phyloP scores from a whole-genome alignment of 805 yeast genomes.

The Alloascoidea hylecoeti region DNA sequence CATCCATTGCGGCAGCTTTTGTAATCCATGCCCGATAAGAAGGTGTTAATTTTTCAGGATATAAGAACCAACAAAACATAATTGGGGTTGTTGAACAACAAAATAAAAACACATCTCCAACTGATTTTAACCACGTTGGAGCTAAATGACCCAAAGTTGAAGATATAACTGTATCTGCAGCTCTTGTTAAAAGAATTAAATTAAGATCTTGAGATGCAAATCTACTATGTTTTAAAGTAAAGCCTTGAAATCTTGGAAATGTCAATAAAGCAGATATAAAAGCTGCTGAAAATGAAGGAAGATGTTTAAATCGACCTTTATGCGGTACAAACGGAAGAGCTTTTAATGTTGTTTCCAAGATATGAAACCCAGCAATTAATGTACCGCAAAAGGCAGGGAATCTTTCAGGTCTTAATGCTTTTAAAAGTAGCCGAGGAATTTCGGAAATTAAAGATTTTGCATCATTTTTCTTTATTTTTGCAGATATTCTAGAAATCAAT shows the following conservation, averaged over 20 bases:
- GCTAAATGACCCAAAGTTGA: background rate
- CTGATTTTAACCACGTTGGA: background rate
- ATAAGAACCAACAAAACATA: slow-evolving; percentile 18
- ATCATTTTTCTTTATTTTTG: background rate
- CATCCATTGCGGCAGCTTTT: slow-evolving; percentile 31
- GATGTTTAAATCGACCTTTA: too few relatives aligned
- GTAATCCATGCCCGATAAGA: slow-evolving; percentile 33
- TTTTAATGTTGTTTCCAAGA: background rate
- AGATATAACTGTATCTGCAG: background rate
- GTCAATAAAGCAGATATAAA: background rate
- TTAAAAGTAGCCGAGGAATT: background rate
- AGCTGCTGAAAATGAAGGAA: background rate
- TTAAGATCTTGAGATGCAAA: background rate
- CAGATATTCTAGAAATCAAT: background rate
- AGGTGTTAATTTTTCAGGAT: slow-evolving; percentile 26
- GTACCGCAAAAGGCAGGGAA: background rate
- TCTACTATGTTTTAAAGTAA: background rate
- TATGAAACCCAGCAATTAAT: background rate
- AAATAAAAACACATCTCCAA: background rate
- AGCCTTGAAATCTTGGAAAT: background rate
- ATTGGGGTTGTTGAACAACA: slow-evolving; percentile 5
- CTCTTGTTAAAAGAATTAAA: background rate
- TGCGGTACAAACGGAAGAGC: background rate
- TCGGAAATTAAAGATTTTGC: background rate
- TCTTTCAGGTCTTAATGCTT: background rate